Conservation (phyloP, 805 yeast species). For the Sporopachydermia lactativora region DNA sequence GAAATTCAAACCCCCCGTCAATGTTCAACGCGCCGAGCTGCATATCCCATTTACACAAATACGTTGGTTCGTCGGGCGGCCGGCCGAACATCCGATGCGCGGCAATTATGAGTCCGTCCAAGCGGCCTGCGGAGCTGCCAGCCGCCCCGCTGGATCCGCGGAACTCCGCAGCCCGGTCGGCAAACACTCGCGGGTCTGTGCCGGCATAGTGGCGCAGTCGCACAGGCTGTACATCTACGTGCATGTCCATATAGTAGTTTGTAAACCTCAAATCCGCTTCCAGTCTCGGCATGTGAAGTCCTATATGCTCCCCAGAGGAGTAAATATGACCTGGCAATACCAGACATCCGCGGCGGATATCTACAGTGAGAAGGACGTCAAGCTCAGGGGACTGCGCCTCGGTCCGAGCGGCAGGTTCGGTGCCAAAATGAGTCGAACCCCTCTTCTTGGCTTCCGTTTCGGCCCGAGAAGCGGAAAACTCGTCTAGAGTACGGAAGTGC, state of each 20-base stretch:
- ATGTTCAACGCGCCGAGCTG: conserved; percentile 44
- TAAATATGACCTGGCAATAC: conserved; percentile 64
- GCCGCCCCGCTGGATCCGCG: conserved; percentile 8
- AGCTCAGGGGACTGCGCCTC: conserved; percentile 63
- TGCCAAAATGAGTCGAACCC: conserved; percentile 5
- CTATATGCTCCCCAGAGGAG: conserved; percentile 44
- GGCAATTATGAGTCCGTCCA: conserved; percentile 53
- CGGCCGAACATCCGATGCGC: conserved; percentile 90
- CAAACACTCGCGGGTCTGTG: conserved; percentile 3
- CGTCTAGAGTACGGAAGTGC: conserved; percentile 81
- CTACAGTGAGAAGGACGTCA: conserved; percentile 62
- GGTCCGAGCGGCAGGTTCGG: conserved; percentile 22
- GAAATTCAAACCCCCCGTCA: conserved; percentile 32
- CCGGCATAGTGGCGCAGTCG: conserved; percentile 19
- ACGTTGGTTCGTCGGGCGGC: conserved; percentile 82
- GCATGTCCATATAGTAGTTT: conserved; percentile 87
- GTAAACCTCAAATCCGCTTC: conserved; percentile 78
- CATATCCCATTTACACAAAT: conserved; percentile 84
- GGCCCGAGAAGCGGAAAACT: conserved; percentile 15
- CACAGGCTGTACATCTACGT: conserved; percentile 55
- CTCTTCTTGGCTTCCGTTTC: conserved; percentile 4
- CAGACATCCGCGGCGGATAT: conserved; percentile 55
- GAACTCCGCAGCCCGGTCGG: background rate
- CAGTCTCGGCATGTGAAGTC: conserved; percentile 47
- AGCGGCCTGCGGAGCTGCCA: conserved; percentile 30